These are phyloP conservation scores for Solanum corneliomulleri DNA, from an alignment of 257 asterid species.

Conservation along the genomic window DNA sequence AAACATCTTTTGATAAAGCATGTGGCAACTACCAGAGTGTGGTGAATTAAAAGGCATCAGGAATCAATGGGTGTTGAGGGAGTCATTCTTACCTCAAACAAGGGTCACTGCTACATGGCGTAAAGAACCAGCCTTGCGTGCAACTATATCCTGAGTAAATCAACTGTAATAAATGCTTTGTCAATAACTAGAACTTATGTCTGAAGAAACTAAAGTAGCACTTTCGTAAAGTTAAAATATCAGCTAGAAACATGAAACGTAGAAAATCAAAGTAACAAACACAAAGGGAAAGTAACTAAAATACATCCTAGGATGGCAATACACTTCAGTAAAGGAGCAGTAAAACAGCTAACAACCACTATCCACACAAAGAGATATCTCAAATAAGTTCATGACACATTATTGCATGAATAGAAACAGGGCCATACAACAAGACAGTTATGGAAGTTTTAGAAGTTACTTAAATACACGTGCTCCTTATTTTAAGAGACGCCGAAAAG, in stretches of 20 bases:
- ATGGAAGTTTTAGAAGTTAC: not conserved
- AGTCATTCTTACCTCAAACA: constrained; percentile 51
- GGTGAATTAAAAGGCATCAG: not conserved
- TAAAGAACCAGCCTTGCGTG: constrained; percentile 92
- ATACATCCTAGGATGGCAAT: not conserved
- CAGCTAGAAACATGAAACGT: not conserved
- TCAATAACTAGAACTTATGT: not conserved
- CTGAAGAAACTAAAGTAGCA: not conserved
- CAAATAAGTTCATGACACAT: not conserved
- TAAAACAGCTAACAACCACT: not conserved
- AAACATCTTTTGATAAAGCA: not conserved
- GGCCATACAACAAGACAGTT: not conserved
- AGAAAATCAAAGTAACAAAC: not conserved
- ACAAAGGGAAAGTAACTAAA: not conserved
- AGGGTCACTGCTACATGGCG: constrained; percentile 84
- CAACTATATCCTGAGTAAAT: constrained; percentile 92
- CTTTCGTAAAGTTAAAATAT: not conserved
- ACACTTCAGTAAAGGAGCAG: not conserved
- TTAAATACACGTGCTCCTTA: not conserved
- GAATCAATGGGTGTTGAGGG: not conserved
- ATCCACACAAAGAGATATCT: not conserved
- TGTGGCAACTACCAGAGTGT: not conserved
- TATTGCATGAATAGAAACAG: not conserved
- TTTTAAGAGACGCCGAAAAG: not conserved
- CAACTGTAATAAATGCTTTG: constrained; percentile 28